Conservation (phyloP, 495 filamentous ascomycete species). For the Wilcoxina mikolae region DNA sequence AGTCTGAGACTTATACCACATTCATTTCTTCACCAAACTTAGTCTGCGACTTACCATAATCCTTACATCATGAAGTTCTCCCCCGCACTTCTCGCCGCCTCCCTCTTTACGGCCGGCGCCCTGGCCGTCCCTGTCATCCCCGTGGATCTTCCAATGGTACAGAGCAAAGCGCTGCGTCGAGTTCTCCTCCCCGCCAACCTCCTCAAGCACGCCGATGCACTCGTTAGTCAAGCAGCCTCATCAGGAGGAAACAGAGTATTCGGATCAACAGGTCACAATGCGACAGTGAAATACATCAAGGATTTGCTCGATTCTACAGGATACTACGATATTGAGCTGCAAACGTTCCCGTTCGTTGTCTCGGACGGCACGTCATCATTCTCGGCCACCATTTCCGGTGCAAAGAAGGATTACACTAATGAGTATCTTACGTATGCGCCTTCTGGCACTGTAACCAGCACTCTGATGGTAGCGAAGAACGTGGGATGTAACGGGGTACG, state of each 20-base stretch:
- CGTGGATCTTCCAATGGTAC: constrained; percentile 11
- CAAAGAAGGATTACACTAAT: constrained; percentile 23
- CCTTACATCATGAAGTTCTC: constrained; percentile 4
- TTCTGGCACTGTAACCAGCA: constrained; percentile 34
- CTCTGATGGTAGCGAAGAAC: constrained; percentile 38
- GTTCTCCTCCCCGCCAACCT: constrained; percentile 28
- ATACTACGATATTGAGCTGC: constrained; percentile 48
- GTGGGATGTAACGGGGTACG: constrained; percentile 37
- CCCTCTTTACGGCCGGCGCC: constrained; percentile 6
- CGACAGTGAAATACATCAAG: constrained; percentile 49
- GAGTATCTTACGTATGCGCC: constrained; percentile 36
- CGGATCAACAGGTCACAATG: constrained; percentile 45
- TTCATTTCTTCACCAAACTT: too few species aligned
- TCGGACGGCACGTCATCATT: constrained; percentile 32
- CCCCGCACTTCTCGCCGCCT: constrained; percentile 1
- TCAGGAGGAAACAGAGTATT: constrained; percentile 42
- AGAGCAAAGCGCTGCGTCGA: constrained; percentile 23
- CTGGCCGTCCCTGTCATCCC: background rate
- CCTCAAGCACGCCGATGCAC: constrained; percentile 33
- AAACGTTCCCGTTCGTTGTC: constrained; percentile 38
- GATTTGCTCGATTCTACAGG: constrained; percentile 32
- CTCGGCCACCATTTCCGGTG: constrained; percentile 18
- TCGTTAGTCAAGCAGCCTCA: constrained; percentile 33
- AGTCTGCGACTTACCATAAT: too few species aligned
- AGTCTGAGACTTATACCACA: too few species aligned